These are phyloP conservation scores for Fraxinus nigra DNA, from an alignment of 305 asterid genomes.

Conservation along the genomic window DNA sequence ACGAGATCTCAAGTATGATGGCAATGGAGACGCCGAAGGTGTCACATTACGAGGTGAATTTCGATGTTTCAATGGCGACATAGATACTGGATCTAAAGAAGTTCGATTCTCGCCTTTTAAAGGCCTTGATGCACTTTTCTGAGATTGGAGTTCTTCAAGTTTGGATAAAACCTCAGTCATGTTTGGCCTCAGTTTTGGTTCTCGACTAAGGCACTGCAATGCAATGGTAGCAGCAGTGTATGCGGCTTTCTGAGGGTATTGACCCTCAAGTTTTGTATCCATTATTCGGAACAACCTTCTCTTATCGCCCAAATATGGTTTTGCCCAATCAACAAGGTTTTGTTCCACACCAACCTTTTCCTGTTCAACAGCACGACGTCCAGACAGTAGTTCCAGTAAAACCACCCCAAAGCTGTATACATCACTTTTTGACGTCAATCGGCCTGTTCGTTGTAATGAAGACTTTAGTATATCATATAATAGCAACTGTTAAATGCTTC, in stretches of 20 bases:
- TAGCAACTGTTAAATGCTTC: neutral
- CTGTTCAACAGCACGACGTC: slow-evolving; percentile 84
- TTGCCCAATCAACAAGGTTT: slow-evolving; percentile 92
- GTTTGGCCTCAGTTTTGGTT: slow-evolving; percentile 74
- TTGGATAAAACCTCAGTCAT: slow-evolving; percentile 69
- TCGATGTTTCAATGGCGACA: slow-evolving; percentile 42
- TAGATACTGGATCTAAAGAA: slow-evolving; percentile 24
- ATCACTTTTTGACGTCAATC: slow-evolving; percentile 77
- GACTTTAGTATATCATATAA: neutral
- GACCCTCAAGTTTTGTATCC: slow-evolving; percentile 92
- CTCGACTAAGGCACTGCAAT: slow-evolving; percentile 64
- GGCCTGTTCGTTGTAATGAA: slow-evolving; percentile 44
- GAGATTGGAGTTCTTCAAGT: slow-evolving; percentile 69
- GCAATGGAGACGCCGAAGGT: slow-evolving; percentile 64
- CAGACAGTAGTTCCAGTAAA: slow-evolving; percentile 76
- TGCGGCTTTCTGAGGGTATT: slow-evolving; percentile 92
- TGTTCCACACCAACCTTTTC: slow-evolving; percentile 74
- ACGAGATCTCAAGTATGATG: slow-evolving; percentile 43
- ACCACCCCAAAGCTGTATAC: slow-evolving; percentile 97
- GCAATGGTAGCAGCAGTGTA: slow-evolving; percentile 69
- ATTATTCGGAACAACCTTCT: slow-evolving; percentile 77
- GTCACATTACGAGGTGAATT: slow-evolving; percentile 48
- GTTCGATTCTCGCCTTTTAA: slow-evolving; percentile 28
- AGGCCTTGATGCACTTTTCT: slow-evolving; percentile 35
- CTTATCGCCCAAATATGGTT: slow-evolving; percentile 77